Conservation (phyloP, 345 rosid species). For the Erucastrum elatum region DNA sequence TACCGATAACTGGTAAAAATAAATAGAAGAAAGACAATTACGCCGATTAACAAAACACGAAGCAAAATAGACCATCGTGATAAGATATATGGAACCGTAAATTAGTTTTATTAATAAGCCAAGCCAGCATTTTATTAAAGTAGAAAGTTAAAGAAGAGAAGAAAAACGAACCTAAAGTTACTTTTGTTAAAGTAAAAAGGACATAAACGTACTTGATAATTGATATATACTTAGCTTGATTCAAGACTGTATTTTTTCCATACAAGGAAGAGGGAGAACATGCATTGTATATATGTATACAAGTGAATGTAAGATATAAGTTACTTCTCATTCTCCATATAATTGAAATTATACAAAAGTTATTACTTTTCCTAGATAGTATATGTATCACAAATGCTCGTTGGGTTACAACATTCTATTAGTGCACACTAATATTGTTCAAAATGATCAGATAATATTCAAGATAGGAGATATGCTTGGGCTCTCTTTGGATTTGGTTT, state of each 20-base stretch:
- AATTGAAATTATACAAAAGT: neutral
- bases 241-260: neutral
- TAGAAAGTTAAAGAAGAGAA: too few species aligned
- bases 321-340: neutral
- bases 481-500: too few species aligned
- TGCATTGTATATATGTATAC: neutral
- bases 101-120: too few species aligned
- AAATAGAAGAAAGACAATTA: too few species aligned
- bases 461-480: neutral
- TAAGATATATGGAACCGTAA: too few species aligned
- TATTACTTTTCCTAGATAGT: neutral
- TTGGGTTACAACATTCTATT: too few species aligned
- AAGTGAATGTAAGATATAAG: neutral
- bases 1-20: too few species aligned
- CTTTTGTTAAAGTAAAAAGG: neutral
- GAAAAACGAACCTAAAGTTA: neutral
- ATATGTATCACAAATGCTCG: neutral
- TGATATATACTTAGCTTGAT: neutral
- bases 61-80: too few species aligned
- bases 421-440: neutral
- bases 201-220: neutral
- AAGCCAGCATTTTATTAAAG: too few species aligned
- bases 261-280: neutral
- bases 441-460: neutral
- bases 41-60: too few species aligned